Base-by-base conservation (phyloP, 768 basidiomycete species). In the Lentinula raphanica region DNA sequence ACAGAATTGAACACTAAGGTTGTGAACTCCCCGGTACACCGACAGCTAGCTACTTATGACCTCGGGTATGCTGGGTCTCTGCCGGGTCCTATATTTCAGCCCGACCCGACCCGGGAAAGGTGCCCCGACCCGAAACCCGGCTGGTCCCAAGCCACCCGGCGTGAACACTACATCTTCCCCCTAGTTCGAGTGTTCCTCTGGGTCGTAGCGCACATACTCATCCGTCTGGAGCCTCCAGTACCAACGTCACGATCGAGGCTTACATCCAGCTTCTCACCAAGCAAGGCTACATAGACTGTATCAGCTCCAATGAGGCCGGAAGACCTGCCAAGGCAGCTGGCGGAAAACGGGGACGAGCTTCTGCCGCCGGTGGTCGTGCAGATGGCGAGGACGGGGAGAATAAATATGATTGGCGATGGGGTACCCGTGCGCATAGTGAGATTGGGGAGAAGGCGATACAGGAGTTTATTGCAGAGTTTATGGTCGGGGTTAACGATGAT, bases 381-480 rank as follows among this genome's bases (percentile, higher is more conserved):
- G 68, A 68, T 23, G 74, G 73, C 60, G 73, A 71, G 48, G 63
- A 72, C 5, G 79, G 75, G 15, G 69, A 71, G 13, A 53, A 25
- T 15, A 70, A 73, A 15, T 82, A 76, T 60, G 90, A 93, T 65
- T 93, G 91, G 92, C 81, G 84, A 17, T 98, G 94, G 94, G 94
- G 94, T 3, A 74, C 79, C 27, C 79, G 91, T 28, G 86, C 93
- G 1, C 81, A 87, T 38, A 82, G 82, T 31, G 95, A 98, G 71
- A 82, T 97, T 3, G 88, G 91, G 1, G 95, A 98, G 70, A 72
- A 78, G 59, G 85, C 77, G 12, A 74, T 94, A 8, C 90, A 85
- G 1, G 73, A 72, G 56, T 96, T 96, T 65, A 77, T 96, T 1
- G 85, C 85, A 1, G 85, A 90, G 64, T 90, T 94, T 64, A 92